phyloP scores from a whole-genome alignment of 2,329 filamentous ascomycete genomes.

The Colletotrichum gloeosporioides region DNA sequence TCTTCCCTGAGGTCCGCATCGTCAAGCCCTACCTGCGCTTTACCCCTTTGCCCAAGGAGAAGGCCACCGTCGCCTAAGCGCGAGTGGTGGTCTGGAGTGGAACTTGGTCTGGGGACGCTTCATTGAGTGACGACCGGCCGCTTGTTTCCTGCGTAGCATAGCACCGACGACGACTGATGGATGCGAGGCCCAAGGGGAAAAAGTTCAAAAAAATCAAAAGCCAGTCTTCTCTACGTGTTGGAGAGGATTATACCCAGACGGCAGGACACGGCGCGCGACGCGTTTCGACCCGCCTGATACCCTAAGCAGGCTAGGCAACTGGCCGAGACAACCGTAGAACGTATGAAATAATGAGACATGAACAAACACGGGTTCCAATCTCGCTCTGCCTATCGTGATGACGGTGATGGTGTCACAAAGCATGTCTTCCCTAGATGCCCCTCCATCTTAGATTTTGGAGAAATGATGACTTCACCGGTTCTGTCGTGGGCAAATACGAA shows the following conservation, averaged over 20 bases:
- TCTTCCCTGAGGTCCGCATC: slow-evolving; percentile 79
- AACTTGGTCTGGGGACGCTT: slow-evolving; percentile 13
- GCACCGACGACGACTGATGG: neutral
- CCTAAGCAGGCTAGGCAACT: neutral
- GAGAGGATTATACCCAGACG: neutral
- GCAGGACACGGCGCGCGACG: neutral
- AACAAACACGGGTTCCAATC: neutral
- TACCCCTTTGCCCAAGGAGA: slow-evolving; percentile 67
- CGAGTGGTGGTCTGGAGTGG: slow-evolving; percentile 7
- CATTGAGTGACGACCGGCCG: neutral
- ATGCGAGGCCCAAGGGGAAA: neutral
- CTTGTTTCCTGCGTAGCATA: neutral
- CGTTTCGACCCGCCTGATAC: neutral
- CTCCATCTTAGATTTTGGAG: neutral
- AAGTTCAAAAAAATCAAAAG: neutral
- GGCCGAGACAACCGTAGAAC: neutral
- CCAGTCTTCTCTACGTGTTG: neutral
- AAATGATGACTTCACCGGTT: neutral
- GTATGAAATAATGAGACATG: slow-evolving; percentile 21
- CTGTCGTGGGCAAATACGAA: neutral
- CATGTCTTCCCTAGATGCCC: neutral
- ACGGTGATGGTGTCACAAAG: neutral
- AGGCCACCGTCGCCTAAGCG: slow-evolving; percentile 38
- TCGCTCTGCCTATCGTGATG: neutral
- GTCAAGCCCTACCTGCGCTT: slow-evolving; percentile 79